These are phyloP conservation scores for Penicillium paneum DNA, from an alignment of 2,329 filamentous ascomycete genomes.

Conservation along the genomic window DNA sequence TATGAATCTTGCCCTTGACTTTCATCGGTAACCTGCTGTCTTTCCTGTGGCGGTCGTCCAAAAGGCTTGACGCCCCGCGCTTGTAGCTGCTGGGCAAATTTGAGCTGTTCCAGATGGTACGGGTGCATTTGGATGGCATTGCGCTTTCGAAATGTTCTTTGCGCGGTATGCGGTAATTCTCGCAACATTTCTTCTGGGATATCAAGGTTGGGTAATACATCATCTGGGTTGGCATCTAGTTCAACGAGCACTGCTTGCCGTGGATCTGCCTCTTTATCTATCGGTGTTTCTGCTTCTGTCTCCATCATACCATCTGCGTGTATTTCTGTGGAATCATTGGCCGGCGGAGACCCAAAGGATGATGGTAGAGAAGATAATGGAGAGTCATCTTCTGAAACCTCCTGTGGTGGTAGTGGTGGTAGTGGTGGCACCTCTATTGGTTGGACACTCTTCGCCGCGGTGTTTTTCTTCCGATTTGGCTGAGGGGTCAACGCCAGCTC, in stretches of 20 bases:
- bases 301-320: not conserved
- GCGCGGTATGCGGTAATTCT: slow-evolving; percentile 26
- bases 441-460: slow-evolving; percentile 5
- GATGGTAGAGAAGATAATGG: slow-evolving; percentile 39
- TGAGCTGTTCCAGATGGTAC: slow-evolving; percentile 46
- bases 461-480: slow-evolving; percentile 14
- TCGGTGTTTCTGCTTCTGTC: not conserved
- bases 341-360: slow-evolving; percentile 22
- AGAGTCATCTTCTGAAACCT: slow-evolving; percentile 26
- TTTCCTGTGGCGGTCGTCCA: slow-evolving; percentile 27
- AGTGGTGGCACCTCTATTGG: not conserved
- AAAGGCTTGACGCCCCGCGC: slow-evolving; percentile 45
- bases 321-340: not conserved
- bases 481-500: slow-evolving; percentile 34
- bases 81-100: slow-evolving; percentile 42
- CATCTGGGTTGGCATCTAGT: slow-evolving; percentile 10
- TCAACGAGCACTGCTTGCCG: not conserved
- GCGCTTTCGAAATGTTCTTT: slow-evolving; percentile 42
- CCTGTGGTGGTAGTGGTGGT: slow-evolving; percentile 1
- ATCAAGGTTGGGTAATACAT: slow-evolving; percentile 22
- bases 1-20: slow-evolving; percentile 35
- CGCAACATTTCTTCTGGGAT: slow-evolving; percentile 28
- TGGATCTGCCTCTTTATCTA: not conserved
- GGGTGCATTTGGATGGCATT: slow-evolving; percentile 51
- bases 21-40: slow-evolving; percentile 23